phyloP scores from a whole-genome alignment of 805 yeast species.

The Saccharomycopsis babjevae region DNA sequence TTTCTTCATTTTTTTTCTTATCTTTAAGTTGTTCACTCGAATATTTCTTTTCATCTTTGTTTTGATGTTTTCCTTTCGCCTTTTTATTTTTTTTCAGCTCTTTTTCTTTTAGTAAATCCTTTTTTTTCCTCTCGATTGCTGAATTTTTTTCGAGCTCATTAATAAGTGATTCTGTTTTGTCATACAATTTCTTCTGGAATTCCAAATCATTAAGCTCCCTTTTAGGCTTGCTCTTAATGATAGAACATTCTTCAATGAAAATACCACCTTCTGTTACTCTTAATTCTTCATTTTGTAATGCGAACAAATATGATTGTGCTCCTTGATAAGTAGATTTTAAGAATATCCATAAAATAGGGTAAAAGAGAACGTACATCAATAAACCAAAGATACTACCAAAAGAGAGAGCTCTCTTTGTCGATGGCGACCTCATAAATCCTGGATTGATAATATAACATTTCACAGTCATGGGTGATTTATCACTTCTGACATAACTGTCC shows the following conservation, averaged over 20 bases:
- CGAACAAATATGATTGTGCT: conserved; percentile 64
- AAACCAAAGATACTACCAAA: conserved; percentile 64
- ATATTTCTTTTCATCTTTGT: neutral
- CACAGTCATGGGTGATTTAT: conserved; percentile 56
- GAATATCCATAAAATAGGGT: conserved; percentile 78
- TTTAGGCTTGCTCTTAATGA: conserved; percentile 36
- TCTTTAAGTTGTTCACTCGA: neutral
- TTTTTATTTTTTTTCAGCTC: conserved; percentile 8
- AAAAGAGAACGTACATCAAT: conserved; percentile 52
- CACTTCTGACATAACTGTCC: conserved; percentile 50
- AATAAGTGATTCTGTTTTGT: conserved; percentile 49
- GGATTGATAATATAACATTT: conserved; percentile 77
- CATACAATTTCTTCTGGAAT: conserved; percentile 51
- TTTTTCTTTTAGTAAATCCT: conserved; percentile 19
- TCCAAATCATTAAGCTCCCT: conserved; percentile 53
- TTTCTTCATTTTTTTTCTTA: neutral
- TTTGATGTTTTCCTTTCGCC: conserved; percentile 8
- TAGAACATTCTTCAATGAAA: conserved; percentile 67
- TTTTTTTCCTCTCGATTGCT: conserved; percentile 53
- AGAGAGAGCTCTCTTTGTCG: conserved; percentile 67
- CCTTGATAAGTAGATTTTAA: conserved; percentile 72
- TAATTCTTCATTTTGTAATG: conserved; percentile 62
- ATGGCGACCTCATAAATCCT: conserved; percentile 82
- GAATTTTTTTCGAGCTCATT: conserved; percentile 55
- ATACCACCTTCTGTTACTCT: conserved; percentile 53